phyloP scores from a whole-genome alignment of 148 eudicot genomes.

The Euryodendron excelsum region DNA sequence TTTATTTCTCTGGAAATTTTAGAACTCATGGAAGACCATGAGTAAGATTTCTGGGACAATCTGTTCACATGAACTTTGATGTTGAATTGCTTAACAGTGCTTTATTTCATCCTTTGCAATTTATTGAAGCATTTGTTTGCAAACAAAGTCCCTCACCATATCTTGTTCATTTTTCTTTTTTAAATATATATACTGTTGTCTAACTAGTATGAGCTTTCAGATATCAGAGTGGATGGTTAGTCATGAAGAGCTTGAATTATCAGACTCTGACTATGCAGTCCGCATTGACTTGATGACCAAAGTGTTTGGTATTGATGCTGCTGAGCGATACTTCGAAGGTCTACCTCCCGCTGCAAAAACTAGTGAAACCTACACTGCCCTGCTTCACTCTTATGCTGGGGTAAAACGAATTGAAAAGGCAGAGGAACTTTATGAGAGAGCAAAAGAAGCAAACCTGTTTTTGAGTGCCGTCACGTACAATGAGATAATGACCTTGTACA shows the following conservation, averaged over 20 bases:
- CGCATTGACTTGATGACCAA: slow-evolving; percentile 85
- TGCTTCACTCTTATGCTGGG: slow-evolving; percentile 80
- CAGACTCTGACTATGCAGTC: slow-evolving; percentile 80
- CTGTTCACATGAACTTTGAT: neutral
- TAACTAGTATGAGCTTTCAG: slow-evolving; percentile 40
- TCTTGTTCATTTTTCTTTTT: neutral
- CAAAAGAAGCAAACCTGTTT: slow-evolving; percentile 54
- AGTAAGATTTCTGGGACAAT: neutral
- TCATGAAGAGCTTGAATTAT: slow-evolving; percentile 54
- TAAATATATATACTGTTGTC: neutral
- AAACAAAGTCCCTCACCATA: neutral
- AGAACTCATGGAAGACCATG: neutral
- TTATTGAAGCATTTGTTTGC: neutral
- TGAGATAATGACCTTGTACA: slow-evolving; percentile 89
- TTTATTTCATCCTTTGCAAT: neutral
- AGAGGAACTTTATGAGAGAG: slow-evolving; percentile 66
- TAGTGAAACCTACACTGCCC: slow-evolving; percentile 83
- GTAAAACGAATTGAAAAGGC: slow-evolving; percentile 65
- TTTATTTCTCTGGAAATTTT: neutral
- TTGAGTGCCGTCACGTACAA: slow-evolving; percentile 78
- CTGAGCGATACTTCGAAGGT: slow-evolving; percentile 85
- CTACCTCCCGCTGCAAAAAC: slow-evolving; percentile 69
- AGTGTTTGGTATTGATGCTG: slow-evolving; percentile 91
- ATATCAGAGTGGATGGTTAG: slow-evolving; percentile 93
- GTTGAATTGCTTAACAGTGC: neutral